Conservation (phyloP, 805 yeast genomes). For the Tetrapisispora taiwanensis region DNA sequence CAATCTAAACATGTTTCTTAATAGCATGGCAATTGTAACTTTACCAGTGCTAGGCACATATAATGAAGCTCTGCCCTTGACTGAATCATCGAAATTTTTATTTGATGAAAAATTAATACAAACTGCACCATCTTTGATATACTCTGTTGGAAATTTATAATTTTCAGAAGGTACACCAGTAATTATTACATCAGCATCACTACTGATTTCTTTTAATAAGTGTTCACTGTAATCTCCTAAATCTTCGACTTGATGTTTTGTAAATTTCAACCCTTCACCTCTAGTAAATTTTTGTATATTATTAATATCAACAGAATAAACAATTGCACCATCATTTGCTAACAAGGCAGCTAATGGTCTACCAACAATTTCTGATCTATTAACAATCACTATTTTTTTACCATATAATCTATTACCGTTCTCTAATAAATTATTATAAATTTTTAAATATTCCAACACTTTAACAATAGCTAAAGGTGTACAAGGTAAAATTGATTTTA, state of each 20-base stretch:
- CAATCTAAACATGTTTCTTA: slow-evolving; percentile 79
- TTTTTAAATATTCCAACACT: slow-evolving; percentile 79
- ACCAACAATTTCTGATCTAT: slow-evolving; percentile 94
- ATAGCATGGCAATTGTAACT: slow-evolving; percentile 89
- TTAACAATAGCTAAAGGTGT: slow-evolving; percentile 94
- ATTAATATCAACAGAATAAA: slow-evolving; percentile 81
- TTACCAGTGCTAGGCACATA: slow-evolving; percentile 95
- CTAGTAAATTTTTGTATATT: slow-evolving; percentile 87
- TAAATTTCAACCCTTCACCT: slow-evolving; percentile 78
- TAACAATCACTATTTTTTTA: slow-evolving; percentile 80
- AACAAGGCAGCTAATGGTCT: slow-evolving; percentile 91
- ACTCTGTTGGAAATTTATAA: slow-evolving; percentile 80
- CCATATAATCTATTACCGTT: slow-evolving; percentile 92
- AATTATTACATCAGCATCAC: slow-evolving; percentile 78
- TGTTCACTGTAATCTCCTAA: slow-evolving; percentile 33
- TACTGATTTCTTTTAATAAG: slow-evolving; percentile 51
- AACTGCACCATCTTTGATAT: slow-evolving; percentile 77
- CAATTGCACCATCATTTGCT: slow-evolving; percentile 96
- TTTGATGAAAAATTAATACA: slow-evolving; percentile 83
- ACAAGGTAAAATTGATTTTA: slow-evolving; percentile 88
- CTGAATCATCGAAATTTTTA: slow-evolving; percentile 75
- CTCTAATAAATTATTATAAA: slow-evolving; percentile 70
- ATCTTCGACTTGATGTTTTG: slow-evolving; percentile 72
- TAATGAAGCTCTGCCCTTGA: slow-evolving; percentile 76
- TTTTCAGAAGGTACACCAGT: slow-evolving; percentile 86